Percentiles rank a stretch among this genome's conserved stretches.
phyloP scores from a whole-genome alignment of 306 rosid genomes.

The Psophocarpus tetragonolobus region DNA sequence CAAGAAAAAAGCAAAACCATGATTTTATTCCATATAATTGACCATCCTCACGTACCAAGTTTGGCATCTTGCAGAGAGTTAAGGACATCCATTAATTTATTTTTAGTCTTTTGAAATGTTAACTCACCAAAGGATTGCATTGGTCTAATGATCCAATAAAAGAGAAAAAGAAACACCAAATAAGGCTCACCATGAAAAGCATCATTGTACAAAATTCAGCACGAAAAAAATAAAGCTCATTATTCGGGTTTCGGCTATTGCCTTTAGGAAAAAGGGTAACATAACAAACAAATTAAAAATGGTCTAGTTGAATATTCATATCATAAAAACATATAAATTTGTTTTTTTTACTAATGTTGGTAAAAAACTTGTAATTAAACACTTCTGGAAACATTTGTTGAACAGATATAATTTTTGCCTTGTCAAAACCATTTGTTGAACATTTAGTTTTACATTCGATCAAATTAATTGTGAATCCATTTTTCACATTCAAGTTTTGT shows the following conservation, averaged over 20 bases:
- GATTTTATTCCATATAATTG: constrained; percentile 21
- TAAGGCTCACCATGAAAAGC: constrained; percentile 33
- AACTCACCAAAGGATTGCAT: constrained; percentile 25
- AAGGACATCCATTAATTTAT: neutral
- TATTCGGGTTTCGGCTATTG: constrained; percentile 3
- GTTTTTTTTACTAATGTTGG: too few relatives aligned
- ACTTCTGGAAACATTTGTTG: too few relatives aligned
- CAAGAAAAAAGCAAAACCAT: neutral
- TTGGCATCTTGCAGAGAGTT: constrained; percentile 30
- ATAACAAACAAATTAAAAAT: too few relatives aligned
- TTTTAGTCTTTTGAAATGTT: neutral
- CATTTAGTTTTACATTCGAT: too few relatives aligned
- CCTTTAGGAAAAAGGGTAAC: neutral
- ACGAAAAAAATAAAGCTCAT: constrained; percentile 25
- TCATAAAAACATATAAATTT: too few relatives aligned
- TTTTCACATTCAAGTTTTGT: too few relatives aligned
- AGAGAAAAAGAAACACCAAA: neutral
- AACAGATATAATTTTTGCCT: too few relatives aligned
- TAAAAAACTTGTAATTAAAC: too few relatives aligned
- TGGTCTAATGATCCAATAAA: constrained; percentile 24
- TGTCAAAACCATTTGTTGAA: too few relatives aligned
- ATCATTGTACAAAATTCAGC: constrained; percentile 26
- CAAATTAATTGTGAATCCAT: too few relatives aligned
- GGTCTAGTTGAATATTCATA: too few relatives aligned
- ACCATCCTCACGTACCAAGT: constrained; percentile 6